Evolutionary conservation across 805 yeast species (phyloP), one percentile per base, ranked within the genome.

Genomic region (Saccharomycopsis sp.): DNA sequence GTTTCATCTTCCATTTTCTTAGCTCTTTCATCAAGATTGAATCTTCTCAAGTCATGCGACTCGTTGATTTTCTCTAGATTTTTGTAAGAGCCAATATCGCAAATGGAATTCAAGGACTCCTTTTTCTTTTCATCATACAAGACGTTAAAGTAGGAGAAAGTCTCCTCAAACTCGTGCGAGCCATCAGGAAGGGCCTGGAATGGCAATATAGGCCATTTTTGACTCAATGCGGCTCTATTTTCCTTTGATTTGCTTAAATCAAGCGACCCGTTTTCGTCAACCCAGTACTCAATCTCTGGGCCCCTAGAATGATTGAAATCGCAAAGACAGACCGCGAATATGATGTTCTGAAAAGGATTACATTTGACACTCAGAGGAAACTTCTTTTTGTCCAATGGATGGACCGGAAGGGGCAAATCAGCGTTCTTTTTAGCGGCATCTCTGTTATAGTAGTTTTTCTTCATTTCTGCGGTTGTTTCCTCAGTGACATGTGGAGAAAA

Each of bases 101-200:
- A 73, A 1, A 73, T 70, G 14, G 70, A 66, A 23, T 68, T 83
- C 18, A 84, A 79, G 12, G 82, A 75, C 24, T 64, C 65, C 20
- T 75, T 71, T 34, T 70, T 71, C 24, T 73, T 71, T 55, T 81
- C 82, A 68, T 90, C 90, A 67, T 83, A 88, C 3, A 87, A 78
- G 50, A 92, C 73, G 23, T 96, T 91, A 72, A 92, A 92, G 67
- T 89, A 89, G 23, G 96, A 85, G 67, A 91, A 90, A 0, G 96
- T 91, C 70, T 94, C 98, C 68, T 91, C 96, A 67, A 85, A 92
- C 21, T 91, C 78, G 69, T 94, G 99, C 1, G 95, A 85, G 2
- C 98, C 98, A 71, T 94, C 99, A 0, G 99, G 98, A 21, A 94
- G 73, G 1, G 97, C 96, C 68, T 91, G 97, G 67, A 94, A 94